A percentile compares a stretch with the other conserved stretches of the same genome.
phyloP scores from a whole-genome alignment of 768 basidiomycete species.

The Lentinus tigrinus region DNA sequence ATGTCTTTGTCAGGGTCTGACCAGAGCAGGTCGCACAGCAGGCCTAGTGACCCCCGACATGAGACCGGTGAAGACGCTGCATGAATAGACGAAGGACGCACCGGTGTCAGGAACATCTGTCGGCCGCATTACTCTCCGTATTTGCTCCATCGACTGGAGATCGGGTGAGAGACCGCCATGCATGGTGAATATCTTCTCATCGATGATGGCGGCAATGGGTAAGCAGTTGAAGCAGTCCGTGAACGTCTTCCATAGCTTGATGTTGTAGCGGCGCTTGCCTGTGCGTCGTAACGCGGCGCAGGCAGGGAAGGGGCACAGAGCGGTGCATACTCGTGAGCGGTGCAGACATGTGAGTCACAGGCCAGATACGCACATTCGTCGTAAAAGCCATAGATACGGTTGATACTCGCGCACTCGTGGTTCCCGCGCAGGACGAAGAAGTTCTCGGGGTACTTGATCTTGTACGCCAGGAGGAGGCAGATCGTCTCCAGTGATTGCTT shows the following conservation, averaged over 20 bases:
- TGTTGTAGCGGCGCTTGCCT: constrained; percentile 99
- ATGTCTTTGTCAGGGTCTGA: constrained; percentile 99
- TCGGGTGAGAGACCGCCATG: constrained; percentile 97
- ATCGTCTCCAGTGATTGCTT: constrained; percentile 99
- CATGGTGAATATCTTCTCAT: constrained; percentile 99
- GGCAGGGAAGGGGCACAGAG: neutral
- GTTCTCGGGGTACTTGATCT: constrained; percentile 99
- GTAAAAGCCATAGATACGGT: constrained; percentile 99
- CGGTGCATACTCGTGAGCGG: constrained; percentile 8
- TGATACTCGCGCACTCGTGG: constrained; percentile 99
- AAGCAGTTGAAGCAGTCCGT: constrained; percentile 99
- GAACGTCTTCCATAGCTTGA: constrained; percentile 99
- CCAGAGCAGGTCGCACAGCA: constrained; percentile 96
- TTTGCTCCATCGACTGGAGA: constrained; percentile 99
- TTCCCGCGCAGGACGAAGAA: constrained; percentile 99
- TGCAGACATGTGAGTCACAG: constrained; percentile 2
- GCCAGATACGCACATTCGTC: constrained; percentile 82
- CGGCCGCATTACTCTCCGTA: constrained; percentile 97
- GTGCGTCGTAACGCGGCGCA: neutral
- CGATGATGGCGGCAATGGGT: constrained; percentile 98
- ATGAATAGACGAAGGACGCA: constrained; percentile 34
- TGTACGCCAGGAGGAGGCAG: constrained; percentile 97
- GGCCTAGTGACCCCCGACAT: constrained; percentile 49
- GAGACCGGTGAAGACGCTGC: neutral
- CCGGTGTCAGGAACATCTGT: constrained; percentile 99